A percentile compares a stretch with the other conserved stretches of the same genome.
phyloP scores from a whole-genome alignment of 345 rosid genomes.

The Hevea brasiliensis region DNA sequence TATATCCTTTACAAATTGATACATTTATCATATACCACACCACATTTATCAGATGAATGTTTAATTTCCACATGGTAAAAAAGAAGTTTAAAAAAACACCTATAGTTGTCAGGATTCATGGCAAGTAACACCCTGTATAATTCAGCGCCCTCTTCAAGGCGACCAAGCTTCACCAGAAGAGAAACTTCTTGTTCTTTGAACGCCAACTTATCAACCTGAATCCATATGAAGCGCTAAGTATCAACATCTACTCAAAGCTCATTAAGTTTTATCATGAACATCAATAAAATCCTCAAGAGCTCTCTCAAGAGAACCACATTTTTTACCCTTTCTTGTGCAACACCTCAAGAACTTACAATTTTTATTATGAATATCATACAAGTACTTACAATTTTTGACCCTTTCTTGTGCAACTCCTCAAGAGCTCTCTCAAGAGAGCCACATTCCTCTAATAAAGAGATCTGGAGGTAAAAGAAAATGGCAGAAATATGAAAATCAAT shows the following conservation, averaged over 20 bases:
- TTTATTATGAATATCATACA: too few relatives aligned
- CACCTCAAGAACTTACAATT: slow-evolving; percentile 86
- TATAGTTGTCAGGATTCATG: slow-evolving; percentile 96
- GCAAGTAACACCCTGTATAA: slow-evolving; percentile 69
- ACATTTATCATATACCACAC: neutral
- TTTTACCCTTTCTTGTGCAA: slow-evolving; percentile 67
- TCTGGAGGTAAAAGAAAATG: slow-evolving; percentile 41
- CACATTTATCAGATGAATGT: too few relatives aligned
- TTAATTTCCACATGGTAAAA: neutral
- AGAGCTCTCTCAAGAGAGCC: slow-evolving; percentile 67
- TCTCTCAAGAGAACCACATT: slow-evolving; percentile 60
- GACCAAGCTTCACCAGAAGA: slow-evolving; percentile 73
- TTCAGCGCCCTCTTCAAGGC: slow-evolving; percentile 71
- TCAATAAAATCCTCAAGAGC: slow-evolving; percentile 69
- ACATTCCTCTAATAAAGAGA: slow-evolving; percentile 88
- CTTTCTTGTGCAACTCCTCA: slow-evolving; percentile 75
- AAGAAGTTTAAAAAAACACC: slow-evolving; percentile 38
- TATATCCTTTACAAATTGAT: neutral
- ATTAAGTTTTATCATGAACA: neutral
- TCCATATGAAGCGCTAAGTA: slow-evolving; percentile 21
- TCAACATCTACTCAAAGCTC: slow-evolving; percentile 18
- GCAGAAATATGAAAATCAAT: neutral
- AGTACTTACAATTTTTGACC: slow-evolving; percentile 69
- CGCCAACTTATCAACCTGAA: slow-evolving; percentile 82
- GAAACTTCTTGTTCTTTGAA: slow-evolving; percentile 88